Conservation (phyloP, 495 filamentous ascomycete genomes). For the Penicillium daleae region DNA sequence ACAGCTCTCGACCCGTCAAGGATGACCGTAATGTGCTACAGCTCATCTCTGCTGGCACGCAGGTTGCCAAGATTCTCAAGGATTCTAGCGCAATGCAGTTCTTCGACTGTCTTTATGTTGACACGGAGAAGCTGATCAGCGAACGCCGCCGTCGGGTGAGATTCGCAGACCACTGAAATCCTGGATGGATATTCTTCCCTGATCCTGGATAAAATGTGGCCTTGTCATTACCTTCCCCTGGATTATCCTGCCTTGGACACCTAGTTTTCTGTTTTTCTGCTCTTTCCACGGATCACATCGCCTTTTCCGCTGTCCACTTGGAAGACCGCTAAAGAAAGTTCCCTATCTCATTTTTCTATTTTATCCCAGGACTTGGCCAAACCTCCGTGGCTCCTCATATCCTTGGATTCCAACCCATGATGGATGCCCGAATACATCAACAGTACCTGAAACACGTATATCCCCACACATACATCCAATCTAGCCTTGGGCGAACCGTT, state of each 20-base stretch:
- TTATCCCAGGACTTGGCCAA: background rate
- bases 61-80: slow-evolving; percentile 84
- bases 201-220: background rate
- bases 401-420: background rate
- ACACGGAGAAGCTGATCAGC: slow-evolving; percentile 76
- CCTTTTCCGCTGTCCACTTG: background rate
- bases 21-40: slow-evolving; percentile 89
- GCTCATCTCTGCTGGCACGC: slow-evolving; percentile 80
- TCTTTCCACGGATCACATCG: background rate
- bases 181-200: background rate
- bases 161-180: slow-evolving; percentile 48
- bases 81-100: slow-evolving; percentile 81
- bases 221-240: background rate
- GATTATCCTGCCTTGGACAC: background rate
- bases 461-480: background rate
- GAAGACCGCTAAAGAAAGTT: background rate
- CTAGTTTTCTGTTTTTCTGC: background rate
- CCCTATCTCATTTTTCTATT: background rate
- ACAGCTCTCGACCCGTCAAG: slow-evolving; percentile 81
- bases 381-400: background rate
- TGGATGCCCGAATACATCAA: background rate
- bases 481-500: background rate
- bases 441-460: background rate
- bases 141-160: slow-evolving; percentile 57
- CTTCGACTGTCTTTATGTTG: slow-evolving; percentile 70